These are phyloP conservation scores for Pichia sp. DNA, from an alignment of 1,139 yeast species.

Conservation along the genomic window DNA sequence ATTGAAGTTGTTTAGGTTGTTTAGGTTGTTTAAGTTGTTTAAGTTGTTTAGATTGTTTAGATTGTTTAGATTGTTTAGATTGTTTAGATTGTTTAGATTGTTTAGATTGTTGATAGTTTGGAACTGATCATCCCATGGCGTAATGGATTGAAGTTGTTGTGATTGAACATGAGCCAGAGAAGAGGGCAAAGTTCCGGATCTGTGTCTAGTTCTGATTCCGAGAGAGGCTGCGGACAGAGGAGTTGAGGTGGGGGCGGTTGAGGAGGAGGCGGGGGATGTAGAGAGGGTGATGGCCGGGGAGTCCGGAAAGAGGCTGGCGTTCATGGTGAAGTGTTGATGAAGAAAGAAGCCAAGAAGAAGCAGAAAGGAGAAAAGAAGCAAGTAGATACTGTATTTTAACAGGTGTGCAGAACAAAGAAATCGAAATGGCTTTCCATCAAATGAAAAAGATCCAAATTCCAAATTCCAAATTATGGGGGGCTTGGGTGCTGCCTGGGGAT, in stretches of 20 bases:
- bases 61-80: neutral
- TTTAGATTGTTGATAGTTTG: neutral
- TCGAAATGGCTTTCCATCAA: too few species aligned
- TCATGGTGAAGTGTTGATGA: neutral
- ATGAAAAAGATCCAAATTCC: too few species aligned
- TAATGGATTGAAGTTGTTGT: neutral
- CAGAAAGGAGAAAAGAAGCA: neutral
- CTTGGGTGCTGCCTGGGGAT: too few species aligned
- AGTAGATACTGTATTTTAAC: too few species aligned
- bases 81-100: neutral
- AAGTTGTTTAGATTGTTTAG: too few species aligned
- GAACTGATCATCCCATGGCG: neutral
- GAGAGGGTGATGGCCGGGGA: neutral
- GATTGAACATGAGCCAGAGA: conserved; percentile 24
- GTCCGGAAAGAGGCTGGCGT: neutral
- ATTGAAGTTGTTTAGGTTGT: neutral
- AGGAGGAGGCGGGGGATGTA: neutral
- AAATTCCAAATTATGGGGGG: too few species aligned
- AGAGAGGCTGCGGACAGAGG: conserved; percentile 7
- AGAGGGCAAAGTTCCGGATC: conserved; percentile 57
- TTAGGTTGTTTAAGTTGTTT: too few species aligned
- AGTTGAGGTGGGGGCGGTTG: neutral
- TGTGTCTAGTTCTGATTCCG: conserved; percentile 39
- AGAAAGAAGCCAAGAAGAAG: neutral
- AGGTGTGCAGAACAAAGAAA: too few species aligned